Conservation (phyloP, 306 rosid species). For the Vigna trinervia region DNA sequence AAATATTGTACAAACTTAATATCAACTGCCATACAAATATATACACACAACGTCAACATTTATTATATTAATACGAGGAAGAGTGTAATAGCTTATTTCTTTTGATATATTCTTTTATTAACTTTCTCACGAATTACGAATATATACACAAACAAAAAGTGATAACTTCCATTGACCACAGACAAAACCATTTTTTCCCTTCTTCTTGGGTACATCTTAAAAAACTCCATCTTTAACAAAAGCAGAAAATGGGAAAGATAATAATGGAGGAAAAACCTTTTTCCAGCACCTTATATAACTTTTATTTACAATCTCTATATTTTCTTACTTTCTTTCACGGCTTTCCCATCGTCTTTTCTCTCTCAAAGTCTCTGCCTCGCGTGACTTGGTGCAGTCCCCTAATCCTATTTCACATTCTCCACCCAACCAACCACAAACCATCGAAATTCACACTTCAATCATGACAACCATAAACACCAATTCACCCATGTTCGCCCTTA, state of each 20-base stretch:
- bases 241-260: constrained; percentile 14
- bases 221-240: neutral
- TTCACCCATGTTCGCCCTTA: constrained; percentile 36
- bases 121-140: too few species aligned
- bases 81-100: too few species aligned
- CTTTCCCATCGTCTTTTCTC: constrained; percentile 41
- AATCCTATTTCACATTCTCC: constrained; percentile 47
- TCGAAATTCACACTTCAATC: constrained; percentile 67
- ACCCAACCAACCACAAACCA: constrained; percentile 59
- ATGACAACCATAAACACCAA: constrained; percentile 63
- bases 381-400: constrained; percentile 62
- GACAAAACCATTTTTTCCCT: neutral
- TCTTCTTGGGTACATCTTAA: neutral
- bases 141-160: too few species aligned
- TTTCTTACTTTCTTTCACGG: neutral
- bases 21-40: too few species aligned
- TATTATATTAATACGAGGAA: too few species aligned
- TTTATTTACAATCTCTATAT: neutral
- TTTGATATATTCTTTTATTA: too few species aligned
- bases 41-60: too few species aligned
- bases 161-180: neutral
- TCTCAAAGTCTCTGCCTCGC: constrained; percentile 47
- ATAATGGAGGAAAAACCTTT: constrained; percentile 28
- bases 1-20: too few species aligned
- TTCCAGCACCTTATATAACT: constrained; percentile 16